Conservation (phyloP, 306 rosid genomes). For the Clitoria ternatea region DNA sequence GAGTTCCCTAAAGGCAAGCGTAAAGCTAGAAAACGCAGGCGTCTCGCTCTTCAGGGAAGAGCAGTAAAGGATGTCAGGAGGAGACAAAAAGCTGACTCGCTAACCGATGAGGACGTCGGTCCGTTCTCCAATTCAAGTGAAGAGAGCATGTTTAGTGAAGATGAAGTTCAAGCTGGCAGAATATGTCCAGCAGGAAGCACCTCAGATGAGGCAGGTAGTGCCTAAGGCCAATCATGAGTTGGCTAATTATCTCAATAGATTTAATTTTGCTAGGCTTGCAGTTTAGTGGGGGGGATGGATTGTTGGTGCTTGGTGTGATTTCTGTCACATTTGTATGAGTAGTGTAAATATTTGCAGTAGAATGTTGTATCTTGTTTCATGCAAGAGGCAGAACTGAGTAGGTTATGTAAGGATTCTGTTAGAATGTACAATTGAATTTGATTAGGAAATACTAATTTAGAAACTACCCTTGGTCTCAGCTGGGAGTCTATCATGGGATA, state of each 20-base stretch:
- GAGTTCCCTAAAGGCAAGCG: constrained; percentile 96
- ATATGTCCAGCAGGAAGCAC: constrained; percentile 54
- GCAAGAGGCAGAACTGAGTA: constrained; percentile 17
- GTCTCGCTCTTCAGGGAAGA: constrained; percentile 87
- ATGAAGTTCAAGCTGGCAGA: constrained; percentile 60
- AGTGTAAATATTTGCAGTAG: constrained; percentile 32
- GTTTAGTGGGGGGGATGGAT: constrained; percentile 15
- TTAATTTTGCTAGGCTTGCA: constrained; percentile 15
- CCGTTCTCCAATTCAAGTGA: constrained; percentile 75
- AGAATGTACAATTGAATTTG: constrained; percentile 27
- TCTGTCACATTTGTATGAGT: constrained; percentile 4
- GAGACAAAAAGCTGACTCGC: constrained; percentile 51
- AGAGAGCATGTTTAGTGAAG: constrained; percentile 75
- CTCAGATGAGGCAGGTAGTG: constrained; percentile 63
- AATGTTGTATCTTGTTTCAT: constrained; percentile 17
- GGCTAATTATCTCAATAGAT: neutral
- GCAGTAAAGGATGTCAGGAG: constrained; percentile 79
- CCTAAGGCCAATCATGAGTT: constrained; percentile 32
- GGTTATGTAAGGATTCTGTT: constrained; percentile 24
- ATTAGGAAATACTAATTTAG: constrained; percentile 25
- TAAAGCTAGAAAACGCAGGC: constrained; percentile 86
- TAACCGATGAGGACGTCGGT: constrained; percentile 59
- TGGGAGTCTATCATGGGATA: neutral
- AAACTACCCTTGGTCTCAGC: constrained; percentile 2
- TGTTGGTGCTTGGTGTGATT: neutral